phyloP scores from a whole-genome alignment of 257 asterid genomes.

The Craterostigma plantagineum region DNA sequence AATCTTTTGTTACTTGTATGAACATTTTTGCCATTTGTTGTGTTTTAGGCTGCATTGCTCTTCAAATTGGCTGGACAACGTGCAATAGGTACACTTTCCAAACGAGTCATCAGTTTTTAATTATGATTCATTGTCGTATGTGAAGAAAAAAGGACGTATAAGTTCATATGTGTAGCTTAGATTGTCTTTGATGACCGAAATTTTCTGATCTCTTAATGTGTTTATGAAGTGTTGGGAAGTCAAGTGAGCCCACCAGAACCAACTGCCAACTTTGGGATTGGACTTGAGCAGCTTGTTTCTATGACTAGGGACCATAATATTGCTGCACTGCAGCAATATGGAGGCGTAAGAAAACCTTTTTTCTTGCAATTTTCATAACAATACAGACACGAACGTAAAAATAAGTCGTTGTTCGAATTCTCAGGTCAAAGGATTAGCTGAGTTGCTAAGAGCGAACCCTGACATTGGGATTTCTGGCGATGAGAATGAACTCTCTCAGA shows the following conservation, averaged over 20 bases:
- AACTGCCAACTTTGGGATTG: conserved; percentile 46
- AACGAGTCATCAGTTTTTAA: conserved; percentile 2
- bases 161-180: no score
- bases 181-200: background rate
- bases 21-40: background rate
- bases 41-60: conserved; percentile 75
- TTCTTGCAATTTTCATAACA: background rate
- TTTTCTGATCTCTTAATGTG: no score
- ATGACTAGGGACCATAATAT: conserved; percentile 56
- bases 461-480: conserved; percentile 50
- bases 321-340: conserved; percentile 57
- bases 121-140: background rate
- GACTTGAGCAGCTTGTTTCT: conserved; percentile 58
- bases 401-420: conserved; percentile 8
- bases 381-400: background rate
- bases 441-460: conserved; percentile 40
- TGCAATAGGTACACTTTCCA: conserved; percentile 51
- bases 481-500: conserved; percentile 29
- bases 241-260: conserved; percentile 45
- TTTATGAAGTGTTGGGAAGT: conserved; percentile 16
- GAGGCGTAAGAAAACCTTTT: conserved; percentile 45
- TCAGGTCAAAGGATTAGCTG: conserved; percentile 62
- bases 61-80: conserved; percentile 90
- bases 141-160: no score
- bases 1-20: conserved; percentile 10